These are phyloP conservation scores for Suillus occidentalis DNA, from an alignment of 768 basidiomycete genomes.

Conservation along the genomic window DNA sequence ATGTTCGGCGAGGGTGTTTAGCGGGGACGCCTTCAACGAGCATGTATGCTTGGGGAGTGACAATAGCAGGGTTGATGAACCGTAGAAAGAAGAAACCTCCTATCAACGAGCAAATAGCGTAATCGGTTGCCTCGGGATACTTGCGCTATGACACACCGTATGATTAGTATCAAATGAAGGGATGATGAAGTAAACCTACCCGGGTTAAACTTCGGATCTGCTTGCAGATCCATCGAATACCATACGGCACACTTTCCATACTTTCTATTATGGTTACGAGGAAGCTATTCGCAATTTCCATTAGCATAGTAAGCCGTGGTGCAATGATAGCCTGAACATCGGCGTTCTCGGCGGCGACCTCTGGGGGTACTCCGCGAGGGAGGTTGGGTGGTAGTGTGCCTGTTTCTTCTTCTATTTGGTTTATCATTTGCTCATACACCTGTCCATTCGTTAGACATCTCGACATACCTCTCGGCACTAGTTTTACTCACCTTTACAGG, in stretches of 20 bases:
- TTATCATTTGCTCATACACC: constrained; percentile 99
- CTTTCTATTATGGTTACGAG: constrained; percentile 97
- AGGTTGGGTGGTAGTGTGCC: constrained; percentile 88
- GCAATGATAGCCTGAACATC: constrained; percentile 99
- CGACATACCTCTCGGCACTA: background rate
- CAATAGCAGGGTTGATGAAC: constrained; percentile 99
- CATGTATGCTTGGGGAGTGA: constrained; percentile 99
- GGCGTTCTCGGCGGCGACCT: constrained; percentile 88
- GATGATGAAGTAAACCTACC: constrained; percentile 46
- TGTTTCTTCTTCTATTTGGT: constrained; percentile 97
- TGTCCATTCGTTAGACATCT: constrained; percentile 28
- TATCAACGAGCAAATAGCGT: constrained; percentile 96
- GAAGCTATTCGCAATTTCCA: constrained; percentile 99
- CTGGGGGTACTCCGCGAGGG: constrained; percentile 90
- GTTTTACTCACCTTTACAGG: constrained; percentile 78
- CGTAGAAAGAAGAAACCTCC: constrained; percentile 99
- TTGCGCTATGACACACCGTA: constrained; percentile 64
- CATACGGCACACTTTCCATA: constrained; percentile 98
- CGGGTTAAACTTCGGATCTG: constrained; percentile 96
- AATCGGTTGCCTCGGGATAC: constrained; percentile 98
- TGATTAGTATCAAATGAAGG: constrained; percentile 13
- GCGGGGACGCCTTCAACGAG: constrained; percentile 97
- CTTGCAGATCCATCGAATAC: constrained; percentile 99
- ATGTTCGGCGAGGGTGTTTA: constrained; percentile 93
- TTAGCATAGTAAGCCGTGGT: constrained; percentile 95